Conservation (phyloP, 176 grass and related monocot genomes). For the Cenchrus purpureus region DNA sequence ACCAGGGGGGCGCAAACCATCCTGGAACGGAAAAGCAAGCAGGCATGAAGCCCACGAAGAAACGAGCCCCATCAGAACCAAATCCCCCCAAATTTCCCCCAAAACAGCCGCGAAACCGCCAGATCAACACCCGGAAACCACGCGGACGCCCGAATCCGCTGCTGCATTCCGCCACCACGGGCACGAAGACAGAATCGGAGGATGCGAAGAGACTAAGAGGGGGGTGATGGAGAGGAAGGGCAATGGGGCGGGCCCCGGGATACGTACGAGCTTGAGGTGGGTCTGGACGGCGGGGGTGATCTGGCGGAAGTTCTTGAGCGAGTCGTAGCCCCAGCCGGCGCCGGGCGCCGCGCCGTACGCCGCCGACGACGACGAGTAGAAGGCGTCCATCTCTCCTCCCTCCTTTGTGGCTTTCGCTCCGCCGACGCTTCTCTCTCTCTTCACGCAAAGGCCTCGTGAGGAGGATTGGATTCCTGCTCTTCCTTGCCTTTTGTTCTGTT, state of each 20-base stretch:
- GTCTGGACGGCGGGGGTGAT: conserved; percentile 77
- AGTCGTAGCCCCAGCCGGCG: conserved; percentile 48
- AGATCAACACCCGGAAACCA: neutral
- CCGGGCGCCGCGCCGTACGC: conserved; percentile 17
- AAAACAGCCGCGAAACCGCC: neutral
- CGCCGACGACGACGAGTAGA: conserved; percentile 45
- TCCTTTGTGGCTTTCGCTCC: neutral
- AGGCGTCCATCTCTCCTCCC: conserved; percentile 56
- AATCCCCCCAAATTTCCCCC: neutral
- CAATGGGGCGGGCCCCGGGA: neutral
- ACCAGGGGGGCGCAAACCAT: neutral
- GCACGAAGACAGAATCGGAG: neutral
- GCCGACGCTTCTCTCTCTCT: neutral
- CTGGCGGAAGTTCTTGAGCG: conserved; percentile 75
- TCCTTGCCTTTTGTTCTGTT: neutral
- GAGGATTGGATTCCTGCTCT: neutral
- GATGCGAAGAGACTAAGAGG: no score
- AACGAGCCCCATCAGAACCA: neutral
- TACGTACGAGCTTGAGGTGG: conserved; percentile 82
- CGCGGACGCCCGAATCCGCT: neutral
- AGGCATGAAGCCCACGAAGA: neutral
- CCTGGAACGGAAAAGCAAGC: neutral
- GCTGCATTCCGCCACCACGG: neutral
- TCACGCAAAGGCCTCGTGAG: conserved; percentile 8
- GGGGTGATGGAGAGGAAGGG: neutral